Evolutionary conservation across 257 asterid species (phyloP), one percentile per base, ranked within the genome.

Genomic region (Thymus mandschuricus): DNA sequence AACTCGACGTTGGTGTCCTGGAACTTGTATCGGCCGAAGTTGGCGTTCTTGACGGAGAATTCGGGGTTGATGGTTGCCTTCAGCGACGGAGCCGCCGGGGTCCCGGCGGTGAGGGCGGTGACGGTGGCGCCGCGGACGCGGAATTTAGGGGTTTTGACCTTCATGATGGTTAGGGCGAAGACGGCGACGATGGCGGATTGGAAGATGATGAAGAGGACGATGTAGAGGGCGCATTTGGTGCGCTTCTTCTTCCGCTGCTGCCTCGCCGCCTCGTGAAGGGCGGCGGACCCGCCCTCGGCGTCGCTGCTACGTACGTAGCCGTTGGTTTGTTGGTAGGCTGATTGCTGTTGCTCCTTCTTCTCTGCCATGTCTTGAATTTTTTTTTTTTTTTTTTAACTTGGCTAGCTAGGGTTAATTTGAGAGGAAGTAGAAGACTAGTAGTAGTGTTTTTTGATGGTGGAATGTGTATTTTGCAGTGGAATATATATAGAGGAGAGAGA

Each of bases 141-240:
- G 48, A 82, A 82, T 8, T 65, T 77, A 0, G 92, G 92, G 1
- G 81, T 79, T 60, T 75, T 49, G 64, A 81, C n/a, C 35, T 79
- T 82, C 80, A 86, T 62, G 2, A 86, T 1, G 58, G 85, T 81
- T 3, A 81, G 11, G 1, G 83, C 35, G 68, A 80, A 85, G 0
- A 76, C 13, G 2, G 80, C 28, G 4, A 80, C 71, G 34, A 85
- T 30, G 0, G 66, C 79, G 7, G 74, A 64, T 15, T 83, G 88
- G 62, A 81, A 81, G 34, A 85, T 61, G 0, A 28, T 52, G 38
- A 83, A 85, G 10, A 79, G 72, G 7, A 69, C 31, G 41, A 81
- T 21, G 76, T 76, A 83, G 8, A 76, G 61, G 4, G 78, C 1
- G 55, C 69, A 76, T 66, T 79, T 83, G 12, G 6, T 74, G 70